Base-by-base conservation (phyloP, 148 eudicot species). In the Amaranthus hypochondriacus region DNA sequence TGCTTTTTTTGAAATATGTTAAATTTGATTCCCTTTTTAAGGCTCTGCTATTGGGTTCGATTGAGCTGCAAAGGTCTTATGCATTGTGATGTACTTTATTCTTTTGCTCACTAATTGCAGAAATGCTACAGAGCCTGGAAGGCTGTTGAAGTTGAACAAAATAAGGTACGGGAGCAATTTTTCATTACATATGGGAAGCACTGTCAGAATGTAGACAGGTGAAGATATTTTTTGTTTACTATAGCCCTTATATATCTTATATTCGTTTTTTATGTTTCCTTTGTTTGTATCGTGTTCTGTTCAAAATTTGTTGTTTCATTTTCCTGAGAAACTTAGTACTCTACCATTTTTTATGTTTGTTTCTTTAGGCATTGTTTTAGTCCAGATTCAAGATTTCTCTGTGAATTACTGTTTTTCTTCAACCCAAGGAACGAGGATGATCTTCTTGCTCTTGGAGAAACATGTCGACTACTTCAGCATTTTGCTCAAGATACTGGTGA, bases 71-170 rank as follows among this genome's bases (percentile, higher is more conserved):
- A 73, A 60, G 18, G 63, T 43, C 56, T 51, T 78, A 11, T 71
- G 9, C 39, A 21, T 55, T 28, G 50, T 49, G 54, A 43, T 60
- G 65, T 5, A 51, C 63, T 56, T 77, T 66, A 65, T 65, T 70
- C 74, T 57, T 67, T 54, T 76, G 68, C 71, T 76, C 77, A 56
- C 76, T 80, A 18, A 58, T 71, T 73, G 75, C 97, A 95, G 98
- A 95, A 89, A 92, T 95, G 92, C 86, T 95, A 88, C 86, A 92
- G 98, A 88, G 98, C 93, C 81, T 86, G 93, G 87, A 88, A 81
- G 79, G 92, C 73, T 51, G 86, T 90, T 75, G 81, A 86, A 86
- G 88, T 83, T 69, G 97, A 90, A 74, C 96, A 84, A 66, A 72
- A 60, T 57, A 88, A 78, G 81, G 83, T 87, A 66, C 88, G 97